Conservation (phyloP, 805 yeast genomes). For the Starmerella stellata region DNA sequence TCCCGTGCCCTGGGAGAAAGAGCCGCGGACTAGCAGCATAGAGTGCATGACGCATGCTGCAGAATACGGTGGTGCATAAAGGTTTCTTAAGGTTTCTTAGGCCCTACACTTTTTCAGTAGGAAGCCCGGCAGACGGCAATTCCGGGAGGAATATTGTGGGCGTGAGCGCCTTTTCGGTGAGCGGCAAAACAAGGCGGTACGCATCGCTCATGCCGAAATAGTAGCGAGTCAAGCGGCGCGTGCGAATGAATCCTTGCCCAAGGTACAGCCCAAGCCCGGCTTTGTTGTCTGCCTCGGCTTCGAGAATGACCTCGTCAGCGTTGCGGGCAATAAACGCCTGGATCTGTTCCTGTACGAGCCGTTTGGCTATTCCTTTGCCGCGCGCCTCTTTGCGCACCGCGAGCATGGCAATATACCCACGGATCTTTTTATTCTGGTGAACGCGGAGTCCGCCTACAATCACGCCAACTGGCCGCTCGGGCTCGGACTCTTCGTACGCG, state of each 20-base stretch:
- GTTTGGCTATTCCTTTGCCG: constrained; percentile 67
- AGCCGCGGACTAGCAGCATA: no score
- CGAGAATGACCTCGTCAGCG: constrained; percentile 84
- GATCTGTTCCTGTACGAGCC: constrained; percentile 44
- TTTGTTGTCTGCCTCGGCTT: constrained; percentile 68
- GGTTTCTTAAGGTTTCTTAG: no score
- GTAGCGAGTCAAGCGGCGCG: constrained; percentile 65
- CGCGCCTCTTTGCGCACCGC: constrained; percentile 60
- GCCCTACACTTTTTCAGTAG: no score
- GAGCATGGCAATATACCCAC: constrained; percentile 95
- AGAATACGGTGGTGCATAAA: no score
- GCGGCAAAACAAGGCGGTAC: constrained; percentile 63
- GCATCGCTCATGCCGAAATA: constrained; percentile 90
- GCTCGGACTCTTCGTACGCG: constrained; percentile 24
- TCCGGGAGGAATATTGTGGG: constrained; percentile 19
- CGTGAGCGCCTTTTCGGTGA: constrained; percentile 38
- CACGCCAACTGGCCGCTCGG: constrained; percentile 40
- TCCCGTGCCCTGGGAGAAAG: no score
- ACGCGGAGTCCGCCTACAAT: constrained; percentile 66
- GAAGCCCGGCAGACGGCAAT: no score
- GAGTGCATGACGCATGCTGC: no score
- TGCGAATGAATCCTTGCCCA: constrained; percentile 54
- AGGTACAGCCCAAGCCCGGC: constrained; percentile 58
- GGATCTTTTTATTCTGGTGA: constrained; percentile 50
- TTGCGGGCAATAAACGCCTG: constrained; percentile 42